Conservation (phyloP, 1,284 basidiomycete species). For the Pseudozyma thailandica region DNA sequence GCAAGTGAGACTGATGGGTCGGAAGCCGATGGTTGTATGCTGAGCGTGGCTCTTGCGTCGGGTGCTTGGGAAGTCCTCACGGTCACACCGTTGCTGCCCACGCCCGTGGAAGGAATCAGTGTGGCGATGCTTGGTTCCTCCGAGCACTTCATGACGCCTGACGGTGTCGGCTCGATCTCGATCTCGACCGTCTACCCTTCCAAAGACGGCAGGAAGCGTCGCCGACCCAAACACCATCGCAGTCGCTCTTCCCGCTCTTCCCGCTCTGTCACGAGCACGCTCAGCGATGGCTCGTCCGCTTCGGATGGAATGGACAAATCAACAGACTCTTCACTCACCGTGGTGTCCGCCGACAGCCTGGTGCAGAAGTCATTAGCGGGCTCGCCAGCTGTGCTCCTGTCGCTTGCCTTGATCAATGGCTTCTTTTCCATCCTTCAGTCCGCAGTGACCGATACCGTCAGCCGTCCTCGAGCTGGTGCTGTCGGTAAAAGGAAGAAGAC, state of each 20-base stretch:
- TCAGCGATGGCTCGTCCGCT: background rate
- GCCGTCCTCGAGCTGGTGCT: background rate
- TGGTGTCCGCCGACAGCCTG: conserved; percentile 3
- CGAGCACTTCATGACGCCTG: conserved; percentile 29
- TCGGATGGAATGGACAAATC: no score
- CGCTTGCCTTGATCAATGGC: conserved; percentile 25
- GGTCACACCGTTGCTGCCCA: conserved; percentile 12
- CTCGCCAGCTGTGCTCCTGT: conserved; percentile 20
- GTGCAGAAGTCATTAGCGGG: conserved; percentile 6
- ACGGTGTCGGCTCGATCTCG: conserved; percentile 7
- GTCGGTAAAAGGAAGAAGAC: background rate
- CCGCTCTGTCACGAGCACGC: no score
- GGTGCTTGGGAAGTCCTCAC: conserved; percentile 35
- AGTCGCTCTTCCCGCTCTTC: conserved; percentile 17
- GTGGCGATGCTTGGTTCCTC: conserved; percentile 20
- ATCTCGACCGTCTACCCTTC: conserved; percentile 5
- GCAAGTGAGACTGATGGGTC: background rate
- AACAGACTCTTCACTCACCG: conserved; percentile 4
- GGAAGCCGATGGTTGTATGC: background rate
- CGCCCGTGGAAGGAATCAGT: conserved; percentile 11
- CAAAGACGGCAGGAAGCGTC: conserved; percentile 11
- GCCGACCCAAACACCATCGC: conserved; percentile 18
- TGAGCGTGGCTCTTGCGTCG: conserved; percentile 4
- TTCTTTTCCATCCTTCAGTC: conserved; percentile 18
- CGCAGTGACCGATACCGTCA: conserved; percentile 9